Conservation (phyloP, 2,329 filamentous ascomycete genomes). For the Pyrenophora seminiperda region DNA sequence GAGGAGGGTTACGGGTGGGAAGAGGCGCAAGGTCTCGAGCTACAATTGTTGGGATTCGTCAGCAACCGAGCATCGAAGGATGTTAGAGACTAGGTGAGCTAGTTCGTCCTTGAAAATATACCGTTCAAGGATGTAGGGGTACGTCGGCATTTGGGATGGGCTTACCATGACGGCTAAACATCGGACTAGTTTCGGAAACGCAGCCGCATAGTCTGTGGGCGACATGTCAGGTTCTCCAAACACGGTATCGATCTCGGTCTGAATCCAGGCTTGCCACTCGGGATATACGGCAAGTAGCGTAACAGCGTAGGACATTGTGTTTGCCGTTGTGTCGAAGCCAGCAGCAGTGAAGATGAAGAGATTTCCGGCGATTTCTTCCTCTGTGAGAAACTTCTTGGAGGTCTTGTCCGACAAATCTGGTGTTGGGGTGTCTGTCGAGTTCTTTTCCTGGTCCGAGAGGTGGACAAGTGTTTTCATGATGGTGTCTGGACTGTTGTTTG, state of each 20-base stretch:
- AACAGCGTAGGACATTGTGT: constrained; percentile 55
- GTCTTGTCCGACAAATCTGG: not conserved
- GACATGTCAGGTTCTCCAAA: constrained; percentile 4
- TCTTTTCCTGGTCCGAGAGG: constrained; percentile 1
- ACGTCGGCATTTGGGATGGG: too few species aligned
- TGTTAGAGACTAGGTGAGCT: too few species aligned
- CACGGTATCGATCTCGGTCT: constrained; percentile 52
- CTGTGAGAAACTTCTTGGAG: constrained; percentile 5
- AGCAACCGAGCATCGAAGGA: too few species aligned
- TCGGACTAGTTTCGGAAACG: constrained; percentile 1
- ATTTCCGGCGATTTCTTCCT: constrained; percentile 28
- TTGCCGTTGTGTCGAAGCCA: constrained; percentile 45
- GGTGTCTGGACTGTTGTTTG: not conserved
- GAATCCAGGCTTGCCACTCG: constrained; percentile 58
- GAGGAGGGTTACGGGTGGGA: constrained; percentile 13
- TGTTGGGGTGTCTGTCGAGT: not conserved
- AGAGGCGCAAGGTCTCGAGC: constrained; percentile 38
- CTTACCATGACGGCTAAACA: constrained; percentile 9
- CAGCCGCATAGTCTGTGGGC: not conserved
- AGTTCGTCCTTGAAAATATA: not conserved
- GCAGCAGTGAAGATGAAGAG: constrained; percentile 29
- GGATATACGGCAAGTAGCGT: constrained; percentile 54
- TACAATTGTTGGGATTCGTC: not conserved
- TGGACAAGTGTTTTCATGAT: constrained; percentile 7
- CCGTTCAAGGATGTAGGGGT: not conserved